Base-by-base conservation (phyloP, 1,139 yeast genomes). In the Yamadazyma dushanensis region DNA sequence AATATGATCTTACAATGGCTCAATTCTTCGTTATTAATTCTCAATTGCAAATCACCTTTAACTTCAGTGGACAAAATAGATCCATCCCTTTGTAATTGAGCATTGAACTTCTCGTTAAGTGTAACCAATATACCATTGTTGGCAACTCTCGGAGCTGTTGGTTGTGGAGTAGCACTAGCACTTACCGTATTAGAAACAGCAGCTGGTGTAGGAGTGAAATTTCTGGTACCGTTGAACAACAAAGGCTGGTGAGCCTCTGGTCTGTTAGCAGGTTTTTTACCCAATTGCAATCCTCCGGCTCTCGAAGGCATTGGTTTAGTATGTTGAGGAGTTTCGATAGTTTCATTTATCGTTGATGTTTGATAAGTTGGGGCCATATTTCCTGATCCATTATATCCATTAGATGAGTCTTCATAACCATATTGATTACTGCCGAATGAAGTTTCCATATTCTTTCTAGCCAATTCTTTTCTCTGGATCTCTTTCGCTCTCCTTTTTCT, bases 401-500 rank as follows among this genome's bases (percentile, higher is more conserved):
- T 30, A 4, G 27, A 25, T 8, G 27, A 11, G 3, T 36, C 40
- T 22, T 41, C 39, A 29, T 36, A 41, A 2, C 43, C 41, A 23
- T 27, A 30, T 3, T 40, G 40, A 34, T 33, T 29, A 14, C 27
- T 18, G 21, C 34, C 38, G 29, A 47, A 43, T 34, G 44, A 49
- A 38, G 49, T 56, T 45, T 70, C 76, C 63, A 66, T 56, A 42
- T 63, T 64, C 49, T 81, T 79, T 50, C 78, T 77, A 40, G 83
- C 83, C 62, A 82, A 76, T 59, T 88, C 96, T 53, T 80, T 83
- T 61, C 95, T 80, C 56, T 90, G 96, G 46, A 94, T 84, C 62
- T 92, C 97, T 63, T 85, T 87, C 32, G 97, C 98, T 59, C 88
- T 83, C 63, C 95, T 85, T 68, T 90, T 92, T 63, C 97, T 83